phyloP scores from a whole-genome alignment of 2,329 filamentous ascomycete genomes.

The Trichothecium roseum region DNA sequence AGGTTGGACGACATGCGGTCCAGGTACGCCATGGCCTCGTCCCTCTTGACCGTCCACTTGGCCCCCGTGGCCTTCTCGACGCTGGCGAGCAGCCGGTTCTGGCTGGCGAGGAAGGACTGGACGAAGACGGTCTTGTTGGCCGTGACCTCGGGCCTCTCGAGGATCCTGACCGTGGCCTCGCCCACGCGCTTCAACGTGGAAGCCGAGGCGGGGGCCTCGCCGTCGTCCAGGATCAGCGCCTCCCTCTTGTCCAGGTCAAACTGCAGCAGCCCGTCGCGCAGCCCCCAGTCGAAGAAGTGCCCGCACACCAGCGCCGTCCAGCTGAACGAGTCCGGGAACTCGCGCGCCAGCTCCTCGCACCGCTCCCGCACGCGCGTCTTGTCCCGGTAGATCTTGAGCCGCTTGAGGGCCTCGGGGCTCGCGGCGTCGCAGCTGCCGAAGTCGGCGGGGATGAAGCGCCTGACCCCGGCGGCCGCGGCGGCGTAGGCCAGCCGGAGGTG shows the following conservation, averaged over 20 bases:
- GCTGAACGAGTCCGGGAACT: conserved; percentile 28
- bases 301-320: conserved; percentile 39
- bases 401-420: conserved; percentile 18
- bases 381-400: conserved; percentile 22
- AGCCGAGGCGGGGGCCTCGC: conserved; percentile 34
- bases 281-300: conserved; percentile 39
- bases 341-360: conserved; percentile 18
- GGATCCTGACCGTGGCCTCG: conserved; percentile 35
- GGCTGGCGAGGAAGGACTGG: conserved; percentile 34
- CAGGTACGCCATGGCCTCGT: conserved; percentile 29
- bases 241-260: conserved; percentile 33
- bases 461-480: conserved; percentile 46
- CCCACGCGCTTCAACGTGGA: conserved; percentile 39
- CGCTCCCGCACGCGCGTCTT: conserved; percentile 20
- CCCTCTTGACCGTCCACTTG: conserved; percentile 21
- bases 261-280: conserved; percentile 21
- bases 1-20: conserved; percentile 18
- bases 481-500: conserved; percentile 44
- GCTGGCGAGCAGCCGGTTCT: conserved; percentile 33
- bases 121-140: conserved; percentile 39
- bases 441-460: conserved; percentile 52
- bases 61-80: conserved; percentile 39
- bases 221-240: conserved; percentile 39
- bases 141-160: conserved; percentile 38
- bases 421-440: conserved; percentile 32